A percentile compares a stretch with the other conserved stretches of the same genome.
phyloP scores from a whole-genome alignment of 2,329 filamentous ascomycete genomes.

The Botryotinia globosa region DNA sequence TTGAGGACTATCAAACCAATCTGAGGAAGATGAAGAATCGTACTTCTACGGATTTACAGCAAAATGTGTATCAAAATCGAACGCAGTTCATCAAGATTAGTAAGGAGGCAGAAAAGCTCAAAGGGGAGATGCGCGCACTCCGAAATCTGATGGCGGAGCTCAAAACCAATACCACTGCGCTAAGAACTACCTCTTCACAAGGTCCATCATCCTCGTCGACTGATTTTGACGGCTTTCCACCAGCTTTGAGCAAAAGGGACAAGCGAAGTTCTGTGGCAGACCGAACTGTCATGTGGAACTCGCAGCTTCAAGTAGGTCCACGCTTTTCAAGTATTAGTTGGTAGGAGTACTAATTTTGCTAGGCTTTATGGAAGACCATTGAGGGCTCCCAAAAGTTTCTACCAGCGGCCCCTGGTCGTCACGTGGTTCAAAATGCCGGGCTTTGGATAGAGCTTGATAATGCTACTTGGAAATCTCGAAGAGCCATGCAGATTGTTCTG shows the following conservation, averaged over 20 bases:
- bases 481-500: constrained; percentile 86
- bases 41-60: constrained; percentile 68
- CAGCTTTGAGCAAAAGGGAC: constrained; percentile 63
- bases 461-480: constrained; percentile 89
- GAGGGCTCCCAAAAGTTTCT: constrained; percentile 97
- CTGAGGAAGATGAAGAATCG: constrained; percentile 36
- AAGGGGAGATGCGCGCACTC: constrained; percentile 89
- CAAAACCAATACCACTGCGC: constrained; percentile 69
- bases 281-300: constrained; percentile 64
- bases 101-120: constrained; percentile 97
- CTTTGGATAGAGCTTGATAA: constrained; percentile 96
- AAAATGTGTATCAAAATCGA: constrained; percentile 94
- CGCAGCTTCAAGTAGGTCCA: constrained; percentile 53
- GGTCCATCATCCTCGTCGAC: constrained; percentile 44
- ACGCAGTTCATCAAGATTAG: constrained; percentile 99
- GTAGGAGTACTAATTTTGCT: constrained; percentile 18
- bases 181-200: constrained; percentile 58
- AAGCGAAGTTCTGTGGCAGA: constrained; percentile 87
- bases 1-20: constrained; percentile 36
- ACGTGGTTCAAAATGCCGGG: constrained; percentile 89
- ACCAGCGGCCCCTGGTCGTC: constrained; percentile 83
- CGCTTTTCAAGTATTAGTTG: background rate
- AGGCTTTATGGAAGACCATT: constrained; percentile 93
- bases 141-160: constrained; percentile 90
- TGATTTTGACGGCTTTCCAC: constrained; percentile 50